Conservation (phyloP, 768 basidiomycete genomes). For the Leucocoprinus sp. region DNA sequence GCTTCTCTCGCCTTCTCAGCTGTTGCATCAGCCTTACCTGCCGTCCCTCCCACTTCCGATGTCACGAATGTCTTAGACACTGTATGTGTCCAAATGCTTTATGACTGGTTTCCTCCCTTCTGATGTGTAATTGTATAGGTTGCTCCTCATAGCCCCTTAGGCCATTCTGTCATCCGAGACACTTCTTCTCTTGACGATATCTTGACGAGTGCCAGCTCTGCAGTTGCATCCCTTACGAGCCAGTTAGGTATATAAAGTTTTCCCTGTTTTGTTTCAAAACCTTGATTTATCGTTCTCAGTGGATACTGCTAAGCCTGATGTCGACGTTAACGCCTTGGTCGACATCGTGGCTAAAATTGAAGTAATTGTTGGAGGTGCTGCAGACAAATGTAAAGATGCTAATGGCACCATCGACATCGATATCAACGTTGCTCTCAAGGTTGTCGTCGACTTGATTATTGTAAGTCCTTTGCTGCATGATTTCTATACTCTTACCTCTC, state of each 20-base stretch:
- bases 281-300: neutral
- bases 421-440: neutral
- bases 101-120: no score
- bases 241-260: no score
- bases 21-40: slow-evolving; percentile 8
- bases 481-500: no score
- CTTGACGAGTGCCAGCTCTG: no score
- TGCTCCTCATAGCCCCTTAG: no score
- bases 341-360: neutral
- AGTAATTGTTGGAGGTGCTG: neutral
- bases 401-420: slow-evolving; percentile 1
- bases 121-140: no score
- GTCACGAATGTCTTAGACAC: neutral
- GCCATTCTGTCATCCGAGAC: no score
- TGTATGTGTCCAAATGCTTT: no score
- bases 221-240: no score
- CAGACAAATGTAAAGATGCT: neutral
- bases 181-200: no score
- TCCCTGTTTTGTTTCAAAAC: neutral
- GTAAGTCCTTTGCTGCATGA: no score
- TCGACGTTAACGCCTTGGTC: neutral
- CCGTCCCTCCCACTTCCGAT: no score
- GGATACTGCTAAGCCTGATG: neutral
- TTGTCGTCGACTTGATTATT: neutral
- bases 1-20: slow-evolving; percentile 10